Evolutionary conservation across 179 eudicot genomes (phyloP).

Genomic region (Nepenthes alata): DNA sequence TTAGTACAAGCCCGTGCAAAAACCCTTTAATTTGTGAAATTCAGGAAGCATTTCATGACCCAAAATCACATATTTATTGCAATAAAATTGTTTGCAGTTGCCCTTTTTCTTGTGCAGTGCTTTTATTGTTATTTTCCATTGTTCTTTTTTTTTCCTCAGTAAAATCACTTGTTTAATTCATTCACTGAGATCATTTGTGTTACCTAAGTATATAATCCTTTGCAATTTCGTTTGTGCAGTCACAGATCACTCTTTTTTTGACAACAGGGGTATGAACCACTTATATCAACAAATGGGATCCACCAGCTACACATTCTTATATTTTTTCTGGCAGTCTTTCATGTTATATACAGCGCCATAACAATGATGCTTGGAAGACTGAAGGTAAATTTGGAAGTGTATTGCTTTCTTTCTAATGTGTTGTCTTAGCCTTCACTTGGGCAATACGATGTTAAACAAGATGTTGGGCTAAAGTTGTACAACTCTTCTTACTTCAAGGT

Average conservation of each 20-base stretch:
- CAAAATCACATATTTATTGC: background rate
- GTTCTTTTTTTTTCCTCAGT: background rate
- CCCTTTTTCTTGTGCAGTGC: background rate
- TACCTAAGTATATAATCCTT: background rate
- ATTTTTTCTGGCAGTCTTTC: constrained; percentile 74
- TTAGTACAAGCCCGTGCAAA: too few species aligned
- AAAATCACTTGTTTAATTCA: background rate
- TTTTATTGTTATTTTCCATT: background rate
- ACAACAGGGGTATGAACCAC: constrained; percentile 48
- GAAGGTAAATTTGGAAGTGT: constrained; percentile 18
- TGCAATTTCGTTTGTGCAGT: background rate
- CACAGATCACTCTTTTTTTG: background rate
- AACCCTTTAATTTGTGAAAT: too few species aligned
- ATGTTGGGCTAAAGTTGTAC: too few species aligned
- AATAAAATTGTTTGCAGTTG: background rate
- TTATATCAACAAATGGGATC: constrained; percentile 58
- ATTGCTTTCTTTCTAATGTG: background rate
- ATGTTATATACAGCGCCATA: constrained; percentile 32
- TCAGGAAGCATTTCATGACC: too few species aligned
- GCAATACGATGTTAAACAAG: too few species aligned
- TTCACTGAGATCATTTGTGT: background rate
- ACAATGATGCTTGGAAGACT: constrained; percentile 40
- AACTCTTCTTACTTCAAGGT: too few species aligned
- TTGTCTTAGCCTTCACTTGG: too few species aligned
- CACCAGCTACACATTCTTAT: constrained; percentile 90